A percentile compares a stretch with the other conserved stretches of the same genome.
These are phyloP conservation scores for Chalciporus sp. DNA, from an alignment of 1,284 basidiomycete species.

Conservation along the genomic window DNA sequence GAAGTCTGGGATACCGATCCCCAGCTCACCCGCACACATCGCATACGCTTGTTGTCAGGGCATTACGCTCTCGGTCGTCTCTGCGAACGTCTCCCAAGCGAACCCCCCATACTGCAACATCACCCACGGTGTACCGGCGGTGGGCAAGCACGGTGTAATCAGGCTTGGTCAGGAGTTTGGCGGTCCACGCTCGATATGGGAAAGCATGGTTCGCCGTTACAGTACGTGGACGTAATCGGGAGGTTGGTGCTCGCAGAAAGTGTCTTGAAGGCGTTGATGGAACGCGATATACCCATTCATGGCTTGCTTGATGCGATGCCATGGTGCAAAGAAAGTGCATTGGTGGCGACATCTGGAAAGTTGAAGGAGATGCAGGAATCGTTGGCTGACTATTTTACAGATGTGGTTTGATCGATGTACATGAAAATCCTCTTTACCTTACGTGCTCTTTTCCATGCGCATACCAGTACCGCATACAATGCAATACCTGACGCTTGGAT, in stretches of 20 bases:
- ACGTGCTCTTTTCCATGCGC: not conserved
- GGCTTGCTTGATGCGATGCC: conserved; percentile 43
- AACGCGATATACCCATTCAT: conserved; percentile 41
- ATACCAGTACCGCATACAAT: conserved; percentile 10
- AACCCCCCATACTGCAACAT: conserved; percentile 42
- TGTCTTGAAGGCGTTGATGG: conserved; percentile 43
- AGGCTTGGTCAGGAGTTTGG: conserved; percentile 45
- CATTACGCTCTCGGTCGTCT: conserved; percentile 46
- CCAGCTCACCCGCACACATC: conserved; percentile 40
- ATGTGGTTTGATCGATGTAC: conserved; percentile 28
- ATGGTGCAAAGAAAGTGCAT: conserved; percentile 38
- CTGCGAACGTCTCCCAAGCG: conserved; percentile 42
- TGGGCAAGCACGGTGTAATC: conserved; percentile 43
- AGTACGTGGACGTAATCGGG: conserved; percentile 43
- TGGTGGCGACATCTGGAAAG: conserved; percentile 37
- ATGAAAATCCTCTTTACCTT: not conserved
- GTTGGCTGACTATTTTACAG: conserved; percentile 40
- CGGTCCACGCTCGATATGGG: conserved; percentile 41
- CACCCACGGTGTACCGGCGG: conserved; percentile 40
- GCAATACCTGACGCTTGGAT: not conserved
- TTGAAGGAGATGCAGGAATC: conserved; percentile 41
- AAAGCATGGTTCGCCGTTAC: conserved; percentile 38
- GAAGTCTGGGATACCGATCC: conserved; percentile 43
- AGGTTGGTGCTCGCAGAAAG: conserved; percentile 44
- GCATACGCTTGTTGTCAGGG: conserved; percentile 44